Evolutionary conservation across 192 early-diverging fungal genomes (phyloP), one percentile per base, ranked within the genome.

Genomic region (Oehlia diaphana): DNA sequence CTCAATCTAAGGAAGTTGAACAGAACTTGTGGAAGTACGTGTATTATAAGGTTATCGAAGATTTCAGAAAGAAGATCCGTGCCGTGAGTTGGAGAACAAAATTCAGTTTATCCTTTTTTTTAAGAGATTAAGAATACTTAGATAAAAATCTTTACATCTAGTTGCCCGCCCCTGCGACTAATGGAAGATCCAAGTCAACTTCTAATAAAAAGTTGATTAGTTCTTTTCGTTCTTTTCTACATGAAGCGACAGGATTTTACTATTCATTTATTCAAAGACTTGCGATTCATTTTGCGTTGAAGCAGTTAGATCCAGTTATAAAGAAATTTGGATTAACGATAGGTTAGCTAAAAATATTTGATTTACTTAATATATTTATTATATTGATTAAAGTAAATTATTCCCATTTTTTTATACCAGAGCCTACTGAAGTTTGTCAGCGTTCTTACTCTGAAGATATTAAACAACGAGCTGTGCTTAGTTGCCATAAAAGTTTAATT

Each of bases 401-500:
- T 62, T 74, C n/a, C 5, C 13, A 31, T 64, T 44, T 64, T 72
- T 47, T 31, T 35, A 35, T 31, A 28, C 39, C 80, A 72, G 81
- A 82, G 16, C 64, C 79, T 5, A 79, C 80, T 4, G 80, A 82
- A 72, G 73, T 63, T 26, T 81, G 83, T 33, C 79, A 79, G 28
- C 28, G 37, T 21, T 70, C 28, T 33, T 80, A 77, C 44, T 58
- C 74, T 37, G 49, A 68, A 2, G 49, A 75, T 69, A 68, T 81
- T 63, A 81, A 77, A 63, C 82, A 85, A 28, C 39, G 72, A 13
- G 86, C 86, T 58, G 77, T 85, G 37, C 81, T 81, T 33, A 87
- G 86, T 68, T 87, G 86, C 61, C 84, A 85, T 78, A 87, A 87
- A 70, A 83, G 86, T 65, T 82, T 92, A 35, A 89, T 93, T 63